phyloP scores from a whole-genome alignment of 371 early-diverging fungal species.

The Cokeromyces recurvatus region DNA sequence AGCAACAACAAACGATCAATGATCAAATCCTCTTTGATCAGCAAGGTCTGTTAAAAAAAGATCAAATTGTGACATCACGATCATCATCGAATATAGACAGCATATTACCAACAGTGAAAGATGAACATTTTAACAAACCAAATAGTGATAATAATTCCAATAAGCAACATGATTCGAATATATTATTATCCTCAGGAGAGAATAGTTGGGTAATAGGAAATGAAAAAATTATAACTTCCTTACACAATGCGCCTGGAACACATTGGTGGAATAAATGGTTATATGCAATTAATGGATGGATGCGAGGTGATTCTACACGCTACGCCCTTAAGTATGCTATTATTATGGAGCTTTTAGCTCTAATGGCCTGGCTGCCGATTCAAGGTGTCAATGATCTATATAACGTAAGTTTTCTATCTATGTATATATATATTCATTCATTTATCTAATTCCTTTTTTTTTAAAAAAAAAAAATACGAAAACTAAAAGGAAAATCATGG shows the following conservation, averaged over 20 bases:
- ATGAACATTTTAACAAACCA: no score
- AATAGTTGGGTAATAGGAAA: no score
- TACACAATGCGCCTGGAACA: conserved; percentile 28
- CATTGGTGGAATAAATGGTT: conserved; percentile 30
- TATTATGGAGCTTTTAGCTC: conserved; percentile 22
- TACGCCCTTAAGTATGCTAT: conserved; percentile 38
- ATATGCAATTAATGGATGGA: conserved; percentile 6
- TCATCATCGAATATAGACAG: no score
- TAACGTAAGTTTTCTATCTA: no score
- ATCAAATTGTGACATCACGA: no score
- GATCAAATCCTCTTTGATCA: conserved; percentile 25
- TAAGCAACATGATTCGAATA: no score
- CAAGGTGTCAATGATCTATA: conserved; percentile 25
- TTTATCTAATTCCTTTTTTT: no score
- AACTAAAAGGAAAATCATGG: conserved; percentile 36
- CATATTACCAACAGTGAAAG: no score
- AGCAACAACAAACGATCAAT: conserved; percentile 2
- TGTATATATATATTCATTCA: no score
- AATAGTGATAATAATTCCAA: no score
- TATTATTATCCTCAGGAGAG: no score
- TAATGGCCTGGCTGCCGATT: conserved; percentile 39
- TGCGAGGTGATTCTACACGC: conserved; percentile 22
- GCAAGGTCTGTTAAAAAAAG: not conserved
- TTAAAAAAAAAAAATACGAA: no score
- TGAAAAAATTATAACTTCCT: conserved; percentile 4